Base-by-base conservation (phyloP, 495 filamentous ascomycete species). In the Annulohypoxylon moriforme region DNA sequence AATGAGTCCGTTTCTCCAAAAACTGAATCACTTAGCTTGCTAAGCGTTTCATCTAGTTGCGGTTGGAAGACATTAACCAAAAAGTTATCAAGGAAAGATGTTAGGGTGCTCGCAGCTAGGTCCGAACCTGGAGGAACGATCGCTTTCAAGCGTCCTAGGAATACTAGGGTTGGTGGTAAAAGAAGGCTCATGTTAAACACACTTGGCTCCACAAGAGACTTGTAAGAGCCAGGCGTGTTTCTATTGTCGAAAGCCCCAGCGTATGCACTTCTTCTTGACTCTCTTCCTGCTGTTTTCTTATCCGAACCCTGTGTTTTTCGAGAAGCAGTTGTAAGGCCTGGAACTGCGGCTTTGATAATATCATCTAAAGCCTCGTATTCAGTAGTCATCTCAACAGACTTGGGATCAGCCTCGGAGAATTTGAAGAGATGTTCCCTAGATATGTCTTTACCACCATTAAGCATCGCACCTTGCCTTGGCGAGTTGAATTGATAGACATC, bases 161-260 rank as follows among this genome's bases (percentile, higher is more conserved):
- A 99, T 9, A 92, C 89, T 2, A 98, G 83, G 1, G 96, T 97
- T n/a, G 95, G 94, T 13, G 95, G 96, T 16, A 99, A 87, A 4
- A 99, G 86, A 46, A 97, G 83, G 64, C 93, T 92, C 89, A 99
- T 98, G 75, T 99, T 99, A 82, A 98, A 98, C 14, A 98, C 94
- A 73, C 92, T 97, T 11, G 96, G 94, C 76, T 97, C 93, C 38
- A 98, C 91, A 2, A 99, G 86, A 2, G 84, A 84, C 67, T 84
- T 85, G 75, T 84, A 80, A 18, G 74, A 96, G 84, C 84, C 97
- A 55, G 73, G 69, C 16, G 58, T 59, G 31, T 95, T 81, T 93
- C 93, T 16, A 88, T 89, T 53, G 88, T 92, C 20, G 86, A 91
- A 34, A 85, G 87, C 67, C n/a, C 70, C 71, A 42, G 88, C 86